These are phyloP conservation scores for Ceratocystis destructans DNA, from an alignment of 2,329 filamentous ascomycete species.

Conservation along the genomic window DNA sequence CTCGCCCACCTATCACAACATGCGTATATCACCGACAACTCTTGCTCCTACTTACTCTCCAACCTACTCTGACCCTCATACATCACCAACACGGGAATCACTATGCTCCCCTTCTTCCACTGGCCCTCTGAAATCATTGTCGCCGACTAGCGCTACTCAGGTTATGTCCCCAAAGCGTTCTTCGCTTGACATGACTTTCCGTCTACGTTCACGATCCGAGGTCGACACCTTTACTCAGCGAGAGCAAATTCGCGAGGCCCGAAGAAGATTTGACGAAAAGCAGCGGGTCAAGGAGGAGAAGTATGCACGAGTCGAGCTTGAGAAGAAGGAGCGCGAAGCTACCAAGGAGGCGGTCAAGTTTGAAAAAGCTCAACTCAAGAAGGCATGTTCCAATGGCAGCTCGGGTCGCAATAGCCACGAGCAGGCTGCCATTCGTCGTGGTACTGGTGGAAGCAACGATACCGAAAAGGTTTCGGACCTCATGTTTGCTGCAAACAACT, in stretches of 20 bases:
- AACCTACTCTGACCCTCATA: slow-evolving; percentile 34
- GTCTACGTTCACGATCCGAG: slow-evolving; percentile 47
- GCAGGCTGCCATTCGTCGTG: slow-evolving; percentile 10
- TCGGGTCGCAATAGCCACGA: slow-evolving; percentile 18
- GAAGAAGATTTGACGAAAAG: slow-evolving; percentile 49
- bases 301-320: slow-evolving; percentile 44
- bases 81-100: slow-evolving; percentile 12
- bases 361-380: slow-evolving; percentile 34
- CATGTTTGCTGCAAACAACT: slow-evolving; percentile 34
- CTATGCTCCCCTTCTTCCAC: slow-evolving; percentile 22
- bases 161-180: slow-evolving; percentile 41
- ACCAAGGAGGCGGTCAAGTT: slow-evolving; percentile 40
- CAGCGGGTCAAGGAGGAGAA: slow-evolving; percentile 50
- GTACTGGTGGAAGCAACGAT: slow-evolving; percentile 24
- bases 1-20: slow-evolving; percentile 19
- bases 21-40: slow-evolving; percentile 31
- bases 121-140: slow-evolving; percentile 26
- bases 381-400: slow-evolving; percentile 28
- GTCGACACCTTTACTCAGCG: slow-evolving; percentile 40
- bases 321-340: slow-evolving; percentile 44
- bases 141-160: slow-evolving; percentile 26
- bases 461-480: slow-evolving; percentile 29
- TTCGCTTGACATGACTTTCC: slow-evolving; percentile 46
- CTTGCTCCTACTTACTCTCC: slow-evolving; percentile 28
- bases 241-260: slow-evolving; percentile 46